phyloP scores from a whole-genome alignment of 805 yeast genomes.

The Cyberlindnera euphorbiae region DNA sequence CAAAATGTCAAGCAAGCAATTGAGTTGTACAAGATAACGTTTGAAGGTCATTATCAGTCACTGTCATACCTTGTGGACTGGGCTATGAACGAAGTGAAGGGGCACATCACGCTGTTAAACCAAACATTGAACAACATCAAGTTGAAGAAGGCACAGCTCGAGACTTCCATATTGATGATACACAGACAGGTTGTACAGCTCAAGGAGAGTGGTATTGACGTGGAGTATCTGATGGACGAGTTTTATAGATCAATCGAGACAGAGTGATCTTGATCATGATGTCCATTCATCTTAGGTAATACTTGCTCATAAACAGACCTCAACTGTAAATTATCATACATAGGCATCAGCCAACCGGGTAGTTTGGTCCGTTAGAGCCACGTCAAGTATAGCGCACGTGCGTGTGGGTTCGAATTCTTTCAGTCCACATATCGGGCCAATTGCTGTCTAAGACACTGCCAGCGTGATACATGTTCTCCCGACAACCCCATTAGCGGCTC shows the following conservation, averaged over 20 bases:
- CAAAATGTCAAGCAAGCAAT: slow-evolving; percentile 57
- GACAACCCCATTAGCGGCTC: too few relatives aligned
- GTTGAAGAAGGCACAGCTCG: slow-evolving; percentile 45
- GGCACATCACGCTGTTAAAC: slow-evolving; percentile 60
- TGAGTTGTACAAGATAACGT: slow-evolving; percentile 47
- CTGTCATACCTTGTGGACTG: slow-evolving; percentile 54
- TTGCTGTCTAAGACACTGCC: too few relatives aligned
- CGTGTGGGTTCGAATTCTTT: too few relatives aligned
- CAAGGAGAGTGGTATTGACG: slow-evolving; percentile 63
- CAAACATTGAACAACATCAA: slow-evolving; percentile 65
- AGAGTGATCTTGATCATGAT: slow-evolving; percentile 3
- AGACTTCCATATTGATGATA: slow-evolving; percentile 50
- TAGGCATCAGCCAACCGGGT: too few relatives aligned
- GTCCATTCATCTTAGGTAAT: too few relatives aligned
- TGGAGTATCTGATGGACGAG: slow-evolving; percentile 35
- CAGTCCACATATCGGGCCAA: too few relatives aligned
- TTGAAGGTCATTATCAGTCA: slow-evolving; percentile 36
- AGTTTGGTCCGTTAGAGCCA: too few relatives aligned
- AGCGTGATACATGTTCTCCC: too few relatives aligned
- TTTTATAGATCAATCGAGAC: slow-evolving; percentile 22
- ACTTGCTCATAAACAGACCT: too few relatives aligned
- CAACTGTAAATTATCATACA: too few relatives aligned
- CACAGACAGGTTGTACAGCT: slow-evolving; percentile 57
- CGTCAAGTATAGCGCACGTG: too few relatives aligned
- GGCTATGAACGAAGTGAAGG: slow-evolving; percentile 8